Evolutionary conservation across 768 basidiomycete species (phyloP), one percentile per base, ranked within the genome.

Genomic region (Cyclocybe cylindracea): DNA sequence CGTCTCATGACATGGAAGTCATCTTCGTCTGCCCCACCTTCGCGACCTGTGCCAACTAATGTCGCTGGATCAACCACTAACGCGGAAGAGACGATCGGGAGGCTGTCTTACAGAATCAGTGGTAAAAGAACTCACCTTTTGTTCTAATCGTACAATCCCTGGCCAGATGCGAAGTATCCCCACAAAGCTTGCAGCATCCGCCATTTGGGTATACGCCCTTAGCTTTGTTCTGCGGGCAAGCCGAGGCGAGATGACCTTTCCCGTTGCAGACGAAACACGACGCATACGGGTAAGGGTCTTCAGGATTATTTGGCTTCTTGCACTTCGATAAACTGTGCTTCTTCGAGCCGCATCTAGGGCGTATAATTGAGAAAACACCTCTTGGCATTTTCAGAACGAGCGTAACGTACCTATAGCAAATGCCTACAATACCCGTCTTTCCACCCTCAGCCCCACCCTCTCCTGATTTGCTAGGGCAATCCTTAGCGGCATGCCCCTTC

Each of bases 131-230:
- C 72, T 33, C 50, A 78, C 89, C 85, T 64, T 78, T 70, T 62
- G 79, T 82, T 44, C 87, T 70, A 43, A 89, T 70, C 11, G 70
- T 76, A 64, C 95, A 98, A 66, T 96, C 83, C 62, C 83, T 90
- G 0, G 91, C 93, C 6, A 95, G 78, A 70, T 97, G 95, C 2
- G 83, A 79, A 5, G 85, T 94, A 50, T 90, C 84, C 7, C 87
- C 85, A 62, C 95, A 98, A 7, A 97, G 75, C 62, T 93, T 95
- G 63, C 95, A 98, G 51, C 77, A 82, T 2, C 95, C 95, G 19
- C 94, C 94, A 53, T 96, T 88, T 0, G 93, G 91, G 60, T 97
- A 97, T 19, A 96, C 77, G 0, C 94, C 93, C 59, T 83, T 89
- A 0, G 77, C 78, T 56, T 80, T 79, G 63, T 97, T 97, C 60